Base-by-base conservation (phyloP, 306 rosid species). In the Lathyrus sativus region DNA sequence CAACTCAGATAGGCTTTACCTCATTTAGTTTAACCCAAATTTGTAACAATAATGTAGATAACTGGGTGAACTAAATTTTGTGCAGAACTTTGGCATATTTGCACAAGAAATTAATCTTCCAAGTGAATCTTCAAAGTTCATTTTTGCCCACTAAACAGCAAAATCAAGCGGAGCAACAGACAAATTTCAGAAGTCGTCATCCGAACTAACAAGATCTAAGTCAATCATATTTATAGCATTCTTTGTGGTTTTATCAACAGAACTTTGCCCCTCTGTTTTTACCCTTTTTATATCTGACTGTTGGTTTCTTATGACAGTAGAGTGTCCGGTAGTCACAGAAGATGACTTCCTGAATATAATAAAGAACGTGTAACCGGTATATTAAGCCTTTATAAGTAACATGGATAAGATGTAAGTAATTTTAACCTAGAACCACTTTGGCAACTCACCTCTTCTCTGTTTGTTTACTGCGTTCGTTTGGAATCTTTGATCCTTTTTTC, bases 181-280 rank as follows among this genome's bases (percentile, higher is more conserved):
- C 15, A 14, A 72, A 72, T 61, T 66, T 83, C 76, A 88, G 42
- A 77, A 24, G 63, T 82, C 98, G 18, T 90, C 99, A 43, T 87
- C 97, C 1, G 99, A 93, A 73, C 95, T 93, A 59, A 85, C 68
- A 81, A 74, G 54, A 69, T 82, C 91, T 49, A 93, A 74, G 71
- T 90, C 92, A 49, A 86, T 87, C 96, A 93, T 81, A 75, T 87
- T 90, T 62, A 62, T 96, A 2, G 66, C 71, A 53, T 64, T 75
- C 63, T 72, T 54, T 49, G 73, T 62, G 68, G 82, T 13, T 80
- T 80, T 80, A 65, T 81, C 81, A 6, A 65, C 84, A 48, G 46
- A 73, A 67, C 29, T 70, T 59, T 68, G 83, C 22, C 59, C 79
- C 51, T 67, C 81, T 3, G 78, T 45, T 81, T 84, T 88, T 42